phyloP scores from a whole-genome alignment of 2,329 filamentous ascomycete genomes.

The Coleophoma cylindrospora region DNA sequence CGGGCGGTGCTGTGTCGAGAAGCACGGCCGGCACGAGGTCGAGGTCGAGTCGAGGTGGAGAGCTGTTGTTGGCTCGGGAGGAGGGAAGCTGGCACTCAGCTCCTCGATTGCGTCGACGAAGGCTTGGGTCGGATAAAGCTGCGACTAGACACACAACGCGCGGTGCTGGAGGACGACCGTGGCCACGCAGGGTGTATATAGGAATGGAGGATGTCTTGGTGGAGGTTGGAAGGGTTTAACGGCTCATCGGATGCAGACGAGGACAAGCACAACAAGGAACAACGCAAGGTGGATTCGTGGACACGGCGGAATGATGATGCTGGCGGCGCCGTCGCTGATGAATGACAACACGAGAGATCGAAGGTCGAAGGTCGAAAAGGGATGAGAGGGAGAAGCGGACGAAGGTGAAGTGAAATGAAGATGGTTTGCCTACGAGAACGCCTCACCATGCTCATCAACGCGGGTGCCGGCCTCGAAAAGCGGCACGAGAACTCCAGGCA shows the following conservation, averaged over 20 bases:
- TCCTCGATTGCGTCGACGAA: not conserved
- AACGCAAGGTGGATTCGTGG: conserved; percentile 13
- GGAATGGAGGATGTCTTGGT: not conserved
- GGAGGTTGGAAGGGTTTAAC: not conserved
- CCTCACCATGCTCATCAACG: not conserved
- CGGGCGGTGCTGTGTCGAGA: not conserved
- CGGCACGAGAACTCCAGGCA: not conserved
- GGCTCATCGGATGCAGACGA: not conserved
- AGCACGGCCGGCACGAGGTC: too few species aligned
- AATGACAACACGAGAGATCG: not conserved
- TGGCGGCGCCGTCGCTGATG: not conserved
- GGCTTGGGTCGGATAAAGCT: not conserved
- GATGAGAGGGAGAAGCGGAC: not conserved
- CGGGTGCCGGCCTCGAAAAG: not conserved
- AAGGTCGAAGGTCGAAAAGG: not conserved
- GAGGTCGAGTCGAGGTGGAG: not conserved
- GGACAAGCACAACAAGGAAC: conserved; percentile 3
- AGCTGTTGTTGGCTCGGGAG: not conserved
- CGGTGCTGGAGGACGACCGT: not conserved
- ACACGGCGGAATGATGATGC: conserved; percentile 1
- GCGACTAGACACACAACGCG: not conserved
- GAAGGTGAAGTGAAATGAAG: not conserved
- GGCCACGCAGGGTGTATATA: not conserved
- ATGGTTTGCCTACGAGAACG: not conserved
- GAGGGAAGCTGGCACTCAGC: not conserved